A percentile compares a stretch with the other conserved stretches of the same genome.
These are phyloP conservation scores for Tritrichomonas musculus DNA, from an alignment of 208 protist genomes.

Conservation along the genomic window DNA sequence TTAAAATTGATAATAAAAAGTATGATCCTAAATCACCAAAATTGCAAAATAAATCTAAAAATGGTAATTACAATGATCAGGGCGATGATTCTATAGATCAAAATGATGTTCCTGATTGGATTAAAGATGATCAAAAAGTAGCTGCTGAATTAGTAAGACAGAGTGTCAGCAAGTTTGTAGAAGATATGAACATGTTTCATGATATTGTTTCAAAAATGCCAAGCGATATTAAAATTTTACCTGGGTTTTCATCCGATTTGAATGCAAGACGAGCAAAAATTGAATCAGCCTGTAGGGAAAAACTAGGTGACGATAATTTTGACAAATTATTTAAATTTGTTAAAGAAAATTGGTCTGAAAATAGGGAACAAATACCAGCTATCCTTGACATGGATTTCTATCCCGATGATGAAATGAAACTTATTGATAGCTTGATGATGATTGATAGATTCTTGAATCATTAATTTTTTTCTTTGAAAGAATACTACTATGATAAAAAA, in stretches of 20 bases:
- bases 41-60: background rate
- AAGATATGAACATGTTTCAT: background rate
- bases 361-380: background rate
- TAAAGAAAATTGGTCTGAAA: conserved; percentile 3
- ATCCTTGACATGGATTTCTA: background rate
- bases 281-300: background rate
- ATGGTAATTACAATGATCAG: too few relatives aligned
- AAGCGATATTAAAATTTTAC: background rate
- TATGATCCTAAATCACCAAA: background rate
- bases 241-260: background rate
- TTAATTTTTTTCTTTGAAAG: too few relatives aligned
- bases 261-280: background rate
- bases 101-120: background rate
- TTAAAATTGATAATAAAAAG: background rate
- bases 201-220: background rate
- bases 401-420: background rate
- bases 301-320: background rate
- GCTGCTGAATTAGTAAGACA: background rate
- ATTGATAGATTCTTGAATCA: background rate
- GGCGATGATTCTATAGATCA: background rate
- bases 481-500: too few relatives aligned
- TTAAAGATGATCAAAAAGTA: background rate
- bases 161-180: background rate
- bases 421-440: background rate
- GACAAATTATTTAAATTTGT: background rate